Base-by-base conservation (phyloP, 495 filamentous ascomycete genomes). In the Penicillium pancosmium region DNA sequence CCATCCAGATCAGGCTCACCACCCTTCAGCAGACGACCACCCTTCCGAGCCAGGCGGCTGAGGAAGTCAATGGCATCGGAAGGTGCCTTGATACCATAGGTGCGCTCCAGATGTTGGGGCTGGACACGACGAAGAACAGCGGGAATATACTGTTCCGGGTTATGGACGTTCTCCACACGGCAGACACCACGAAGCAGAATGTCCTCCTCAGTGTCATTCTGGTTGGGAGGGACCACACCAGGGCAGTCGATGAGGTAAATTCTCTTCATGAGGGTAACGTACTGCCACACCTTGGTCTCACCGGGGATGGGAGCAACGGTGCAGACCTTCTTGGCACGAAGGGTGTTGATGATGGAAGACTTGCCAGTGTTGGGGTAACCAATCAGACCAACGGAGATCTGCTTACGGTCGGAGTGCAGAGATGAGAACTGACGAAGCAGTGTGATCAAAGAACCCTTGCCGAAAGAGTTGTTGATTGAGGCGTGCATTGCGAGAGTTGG, bases 161-260 rank as follows among this genome's bases (percentile, higher is more conserved):
- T 89, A 50, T 96, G 86, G 2, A 98, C 92, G 59, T 96, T 96
- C 73, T 98, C 95, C 4, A 97, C 91, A 56, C 95, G 81, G 47
- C 96, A 91, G 6, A 95, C 92, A 59, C 95, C 94, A 56, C 91
- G 83, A 38, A 98, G 84, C n/a, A 98, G 79, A 54, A 98, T 91
- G 60, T 97, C 93, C 68, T 91, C 83, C 44, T 90, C 87, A 0
- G 86, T 90, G 64, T 97, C 93, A 44, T 84, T 83, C 47, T 80
- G 79, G 62, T 86, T 93, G 3, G 94, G 92, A 8, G 94, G 93
- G 9, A 97, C 94, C 27, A 98, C 91, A 64, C 94, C 94, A 36
- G 94, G 94, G 66, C 94, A 97, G 68, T 98, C 94, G 63, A 98
- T 97, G 53, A 98, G 80, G 70, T 96, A 98, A 44, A 98, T 97